phyloP scores from a whole-genome alignment of 177 flowering plant species.

The Vitis hybrid region DNA sequence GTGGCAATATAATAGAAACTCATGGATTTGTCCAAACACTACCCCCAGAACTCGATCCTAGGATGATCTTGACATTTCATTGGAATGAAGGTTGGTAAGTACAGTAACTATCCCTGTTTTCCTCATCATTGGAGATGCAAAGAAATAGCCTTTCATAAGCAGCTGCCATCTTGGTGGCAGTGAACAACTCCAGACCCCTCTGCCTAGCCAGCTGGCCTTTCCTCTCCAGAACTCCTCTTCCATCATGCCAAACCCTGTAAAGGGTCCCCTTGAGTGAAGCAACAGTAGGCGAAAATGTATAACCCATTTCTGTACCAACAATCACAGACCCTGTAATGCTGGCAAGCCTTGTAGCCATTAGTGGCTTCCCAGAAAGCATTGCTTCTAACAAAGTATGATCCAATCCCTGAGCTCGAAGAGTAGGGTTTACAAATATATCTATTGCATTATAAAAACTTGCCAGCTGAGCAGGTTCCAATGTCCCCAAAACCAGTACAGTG shows the following conservation, averaged over 20 bases:
- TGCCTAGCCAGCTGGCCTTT: conserved; percentile 56
- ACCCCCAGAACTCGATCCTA: not conserved
- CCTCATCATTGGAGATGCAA: conserved; percentile 42
- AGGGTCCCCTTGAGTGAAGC: conserved; percentile 47
- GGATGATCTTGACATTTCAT: not conserved
- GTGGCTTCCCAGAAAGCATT: conserved; percentile 62
- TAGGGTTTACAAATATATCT: conserved; percentile 67
- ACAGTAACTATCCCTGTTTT: conserved; percentile 19
- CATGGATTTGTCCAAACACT: too few species aligned
- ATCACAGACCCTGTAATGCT: conserved; percentile 73
- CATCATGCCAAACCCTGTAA: conserved; percentile 43
- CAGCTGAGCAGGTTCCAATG: conserved; percentile 55
- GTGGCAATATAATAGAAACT: too few species aligned
- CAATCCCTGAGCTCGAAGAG: conserved; percentile 73
- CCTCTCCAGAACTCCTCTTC: conserved; percentile 35
- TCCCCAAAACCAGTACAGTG: conserved; percentile 60
- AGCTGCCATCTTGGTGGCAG: conserved; percentile 75
- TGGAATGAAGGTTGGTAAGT: conserved; percentile 15
- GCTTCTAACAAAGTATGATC: conserved; percentile 78
- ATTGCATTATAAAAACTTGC: conserved; percentile 62
- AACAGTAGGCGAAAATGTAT: conserved; percentile 62
- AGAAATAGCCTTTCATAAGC: conserved; percentile 76
- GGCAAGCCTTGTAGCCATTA: conserved; percentile 69
- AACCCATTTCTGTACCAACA: conserved; percentile 53
- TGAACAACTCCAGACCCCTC: conserved; percentile 58